phyloP scores from a whole-genome alignment of 2,329 filamentous ascomycete species.

The Tolypocladium nubicola region DNA sequence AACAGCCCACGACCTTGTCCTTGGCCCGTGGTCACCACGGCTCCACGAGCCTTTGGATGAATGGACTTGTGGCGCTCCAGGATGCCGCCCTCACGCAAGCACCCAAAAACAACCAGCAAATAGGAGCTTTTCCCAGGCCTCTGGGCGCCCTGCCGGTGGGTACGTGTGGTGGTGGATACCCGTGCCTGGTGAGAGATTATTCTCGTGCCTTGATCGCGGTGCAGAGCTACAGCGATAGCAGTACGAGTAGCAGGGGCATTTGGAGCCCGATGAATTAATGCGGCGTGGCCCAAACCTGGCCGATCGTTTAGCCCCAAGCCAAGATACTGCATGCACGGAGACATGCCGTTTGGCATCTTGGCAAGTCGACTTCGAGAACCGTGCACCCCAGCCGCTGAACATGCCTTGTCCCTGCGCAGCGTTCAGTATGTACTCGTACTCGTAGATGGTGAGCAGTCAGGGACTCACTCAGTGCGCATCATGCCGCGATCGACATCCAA shows the following conservation, averaged over 20 bases:
- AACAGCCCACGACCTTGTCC: neutral
- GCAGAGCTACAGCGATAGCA: neutral
- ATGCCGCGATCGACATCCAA: neutral
- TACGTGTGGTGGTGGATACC: slow-evolving; percentile 13
- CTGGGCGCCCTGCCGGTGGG: slow-evolving; percentile 11
- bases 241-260: neutral
- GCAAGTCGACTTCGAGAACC: neutral
- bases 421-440: neutral
- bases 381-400: neutral
- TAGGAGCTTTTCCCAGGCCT: slow-evolving; percentile 17
- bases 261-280: neutral
- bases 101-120: slow-evolving; percentile 9
- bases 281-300: neutral
- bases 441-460: neutral
- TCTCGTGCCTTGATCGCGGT: slow-evolving; percentile 11
- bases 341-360: neutral
- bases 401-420: neutral
- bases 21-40: neutral
- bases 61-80: slow-evolving; percentile 4
- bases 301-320: neutral
- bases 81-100: neutral
- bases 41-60: neutral
- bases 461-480: neutral
- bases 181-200: slow-evolving; percentile 17
- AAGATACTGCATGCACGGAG: neutral